These are phyloP conservation scores for Penicillium macrosclerotiorum DNA, from an alignment of 495 filamentous ascomycete species.

Conservation along the genomic window DNA sequence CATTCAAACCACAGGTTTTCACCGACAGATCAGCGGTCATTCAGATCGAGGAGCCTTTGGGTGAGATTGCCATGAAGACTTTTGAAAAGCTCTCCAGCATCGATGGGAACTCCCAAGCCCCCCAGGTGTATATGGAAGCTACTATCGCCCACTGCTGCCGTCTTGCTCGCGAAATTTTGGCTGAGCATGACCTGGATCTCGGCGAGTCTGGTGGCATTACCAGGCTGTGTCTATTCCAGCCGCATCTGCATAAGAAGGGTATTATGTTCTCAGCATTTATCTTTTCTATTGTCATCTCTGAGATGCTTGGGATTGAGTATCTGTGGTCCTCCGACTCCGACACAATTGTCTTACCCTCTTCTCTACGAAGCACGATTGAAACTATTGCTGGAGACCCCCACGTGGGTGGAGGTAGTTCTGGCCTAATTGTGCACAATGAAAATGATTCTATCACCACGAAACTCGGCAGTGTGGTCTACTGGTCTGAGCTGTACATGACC, in stretches of 20 bases:
- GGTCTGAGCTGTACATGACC: constrained; percentile 32
- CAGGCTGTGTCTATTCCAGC: constrained; percentile 29
- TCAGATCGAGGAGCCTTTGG: constrained; percentile 29
- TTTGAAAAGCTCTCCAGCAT: constrained; percentile 19
- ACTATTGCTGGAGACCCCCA: constrained; percentile 27
- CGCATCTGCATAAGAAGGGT: constrained; percentile 33
- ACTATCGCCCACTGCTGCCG: constrained; percentile 27
- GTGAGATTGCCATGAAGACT: constrained; percentile 29
- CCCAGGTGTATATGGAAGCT: constrained; percentile 16
- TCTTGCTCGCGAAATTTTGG: constrained; percentile 22
- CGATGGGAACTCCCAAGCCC: constrained; percentile 17
- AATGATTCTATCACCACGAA: constrained; percentile 23
- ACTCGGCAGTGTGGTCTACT: constrained; percentile 32
- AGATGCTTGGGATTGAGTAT: constrained; percentile 30
- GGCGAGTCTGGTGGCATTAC: constrained; percentile 15
- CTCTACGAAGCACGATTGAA: constrained; percentile 27
- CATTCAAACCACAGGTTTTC: constrained; percentile 15
- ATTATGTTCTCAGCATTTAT: constrained; percentile 38
- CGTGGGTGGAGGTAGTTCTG: constrained; percentile 30
- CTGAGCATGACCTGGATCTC: constrained; percentile 17
- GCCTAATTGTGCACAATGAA: constrained; percentile 30
- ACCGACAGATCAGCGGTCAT: constrained; percentile 23
- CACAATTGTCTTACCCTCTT: constrained; percentile 26
- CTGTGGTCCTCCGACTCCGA: constrained; percentile 36
- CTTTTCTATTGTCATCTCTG: constrained; percentile 29